Conservation (phyloP, 352 stramenopile species). For the Phytophthora sp. region DNA sequence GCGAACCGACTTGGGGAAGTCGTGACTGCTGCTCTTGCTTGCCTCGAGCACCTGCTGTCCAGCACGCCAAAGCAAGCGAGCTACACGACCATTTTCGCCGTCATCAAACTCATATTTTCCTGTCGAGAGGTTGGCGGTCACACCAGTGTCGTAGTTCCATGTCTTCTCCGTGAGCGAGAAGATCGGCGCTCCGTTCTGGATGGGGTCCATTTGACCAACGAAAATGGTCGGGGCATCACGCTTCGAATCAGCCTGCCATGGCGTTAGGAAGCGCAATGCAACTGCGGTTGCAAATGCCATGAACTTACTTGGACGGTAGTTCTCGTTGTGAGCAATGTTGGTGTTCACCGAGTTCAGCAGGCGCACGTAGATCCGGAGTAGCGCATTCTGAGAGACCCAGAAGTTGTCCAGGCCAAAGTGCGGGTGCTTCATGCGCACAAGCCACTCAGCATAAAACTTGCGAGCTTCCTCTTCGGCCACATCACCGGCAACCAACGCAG, state of each 20-base stretch:
- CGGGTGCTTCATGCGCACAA: conserved; percentile 73
- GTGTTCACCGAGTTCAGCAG: conserved; percentile 41
- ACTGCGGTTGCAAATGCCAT: conserved; percentile 62
- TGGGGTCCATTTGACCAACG: conserved; percentile 59
- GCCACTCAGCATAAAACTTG: conserved; percentile 86
- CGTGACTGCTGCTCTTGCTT: conserved; percentile 46
- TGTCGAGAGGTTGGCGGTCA: conserved; percentile 53
- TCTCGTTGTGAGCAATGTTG: conserved; percentile 29
- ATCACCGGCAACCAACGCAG: conserved; percentile 43
- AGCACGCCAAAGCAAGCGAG: conserved; percentile 29
- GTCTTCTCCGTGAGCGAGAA: conserved; percentile 47
- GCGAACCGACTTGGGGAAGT: conserved; percentile 36
- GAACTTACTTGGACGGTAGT: conserved; percentile 37
- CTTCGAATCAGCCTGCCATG: conserved; percentile 38
- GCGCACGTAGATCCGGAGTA: conserved; percentile 55
- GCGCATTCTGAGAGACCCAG: conserved; percentile 93
- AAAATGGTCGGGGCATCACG: conserved; percentile 34
- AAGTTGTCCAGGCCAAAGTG: conserved; percentile 93
- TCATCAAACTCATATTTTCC: conserved; percentile 74
- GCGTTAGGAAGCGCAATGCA: conserved; percentile 62
- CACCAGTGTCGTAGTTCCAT: conserved; percentile 49
- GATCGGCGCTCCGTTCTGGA: conserved; percentile 41
- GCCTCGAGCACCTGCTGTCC: conserved; percentile 33
- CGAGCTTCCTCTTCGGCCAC: conserved; percentile 43
- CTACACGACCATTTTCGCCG: conserved; percentile 34